Conservation (phyloP, 345 rosid species). For the Ceriops zippeliana region DNA sequence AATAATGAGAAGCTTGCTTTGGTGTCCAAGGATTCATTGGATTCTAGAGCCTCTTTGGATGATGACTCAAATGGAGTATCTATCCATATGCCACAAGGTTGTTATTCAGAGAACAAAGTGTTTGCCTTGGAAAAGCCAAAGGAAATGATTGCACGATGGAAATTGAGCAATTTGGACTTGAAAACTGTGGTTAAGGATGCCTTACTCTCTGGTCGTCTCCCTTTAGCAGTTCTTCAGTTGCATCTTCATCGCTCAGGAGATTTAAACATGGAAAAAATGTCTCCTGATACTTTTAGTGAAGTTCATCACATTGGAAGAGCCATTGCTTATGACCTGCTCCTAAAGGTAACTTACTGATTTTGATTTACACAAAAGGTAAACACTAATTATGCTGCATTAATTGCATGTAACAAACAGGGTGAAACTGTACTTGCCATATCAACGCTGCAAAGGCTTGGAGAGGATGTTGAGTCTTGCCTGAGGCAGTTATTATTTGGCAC, state of each 20-base stretch:
- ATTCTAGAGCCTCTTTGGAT: constrained; percentile 36
- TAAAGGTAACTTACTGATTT: constrained; percentile 58
- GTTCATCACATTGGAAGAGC: constrained; percentile 87
- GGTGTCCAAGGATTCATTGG: constrained; percentile 42
- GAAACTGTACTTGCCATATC: constrained; percentile 82
- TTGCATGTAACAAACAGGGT: constrained; percentile 58
- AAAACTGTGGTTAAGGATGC: constrained; percentile 94
- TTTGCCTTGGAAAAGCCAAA: constrained; percentile 85
- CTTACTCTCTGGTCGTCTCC: constrained; percentile 84
- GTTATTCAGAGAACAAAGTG: constrained; percentile 42
- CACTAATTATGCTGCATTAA: constrained; percentile 31
- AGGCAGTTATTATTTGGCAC: constrained; percentile 91
- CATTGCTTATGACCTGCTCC: constrained; percentile 89
- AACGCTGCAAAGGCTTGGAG: constrained; percentile 91
- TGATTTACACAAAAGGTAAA: constrained; percentile 15
- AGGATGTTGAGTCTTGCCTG: constrained; percentile 75
- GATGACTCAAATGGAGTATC: constrained; percentile 47
- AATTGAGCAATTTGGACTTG: constrained; percentile 69
- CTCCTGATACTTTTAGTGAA: constrained; percentile 80
- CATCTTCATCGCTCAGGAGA: constrained; percentile 85
- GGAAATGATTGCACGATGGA: constrained; percentile 99
- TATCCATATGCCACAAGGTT: constrained; percentile 46
- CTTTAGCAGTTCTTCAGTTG: constrained; percentile 93
- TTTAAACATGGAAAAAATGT: constrained; percentile 43
- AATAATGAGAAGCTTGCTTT: constrained; percentile 51